Evolutionary conservation across 371 early-diverging fungal genomes (phyloP).

Genomic region (Rhizomucor pusillus): DNA sequence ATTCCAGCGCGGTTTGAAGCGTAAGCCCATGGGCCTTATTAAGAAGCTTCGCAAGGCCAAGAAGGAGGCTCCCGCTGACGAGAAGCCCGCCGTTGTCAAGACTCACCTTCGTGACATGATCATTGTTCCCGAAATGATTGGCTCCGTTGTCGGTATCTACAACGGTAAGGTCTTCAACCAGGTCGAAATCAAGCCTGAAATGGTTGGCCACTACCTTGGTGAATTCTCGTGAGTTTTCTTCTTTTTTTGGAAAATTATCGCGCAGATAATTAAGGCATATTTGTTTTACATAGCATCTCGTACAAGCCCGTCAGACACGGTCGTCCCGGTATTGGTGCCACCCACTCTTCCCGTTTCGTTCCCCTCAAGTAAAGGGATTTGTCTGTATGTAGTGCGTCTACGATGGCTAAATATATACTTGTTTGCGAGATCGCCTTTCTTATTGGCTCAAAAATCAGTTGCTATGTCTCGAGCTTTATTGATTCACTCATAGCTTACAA

Average conservation of each 20-base stretch:
- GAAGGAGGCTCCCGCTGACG: conserved; percentile 82
- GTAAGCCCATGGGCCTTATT: conserved; percentile 95
- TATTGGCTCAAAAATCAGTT: too few species aligned
- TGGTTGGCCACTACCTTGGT: conserved; percentile 99
- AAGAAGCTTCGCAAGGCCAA: conserved; percentile 96
- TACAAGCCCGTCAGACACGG: conserved; percentile 99
- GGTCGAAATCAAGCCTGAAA: conserved; percentile 99
- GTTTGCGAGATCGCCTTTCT: too few species aligned
- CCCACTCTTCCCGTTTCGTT: conserved; percentile 92
- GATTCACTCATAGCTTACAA: neutral
- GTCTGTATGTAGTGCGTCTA: neutral
- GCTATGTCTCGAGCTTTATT: neutral
- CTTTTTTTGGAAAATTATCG: neutral
- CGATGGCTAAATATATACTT: too few species aligned
- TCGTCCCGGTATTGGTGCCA: conserved; percentile 99
- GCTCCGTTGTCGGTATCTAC: conserved; percentile 98
- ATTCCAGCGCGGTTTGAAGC: conserved; percentile 96
- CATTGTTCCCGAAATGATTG: conserved; percentile 99
- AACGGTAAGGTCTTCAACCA: conserved; percentile 99
- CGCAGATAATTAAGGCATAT: neutral
- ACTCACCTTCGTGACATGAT: conserved; percentile 99
- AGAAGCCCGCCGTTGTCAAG: conserved; percentile 98
- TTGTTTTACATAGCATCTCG: conserved; percentile 55
- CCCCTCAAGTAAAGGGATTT: conserved; percentile 66
- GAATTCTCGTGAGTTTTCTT: conserved; percentile 68